Evolutionary conservation across 176 grass and related monocot species (phyloP), one percentile per base, ranked within the genome.

Genomic region (Pontederia crassipes): DNA sequence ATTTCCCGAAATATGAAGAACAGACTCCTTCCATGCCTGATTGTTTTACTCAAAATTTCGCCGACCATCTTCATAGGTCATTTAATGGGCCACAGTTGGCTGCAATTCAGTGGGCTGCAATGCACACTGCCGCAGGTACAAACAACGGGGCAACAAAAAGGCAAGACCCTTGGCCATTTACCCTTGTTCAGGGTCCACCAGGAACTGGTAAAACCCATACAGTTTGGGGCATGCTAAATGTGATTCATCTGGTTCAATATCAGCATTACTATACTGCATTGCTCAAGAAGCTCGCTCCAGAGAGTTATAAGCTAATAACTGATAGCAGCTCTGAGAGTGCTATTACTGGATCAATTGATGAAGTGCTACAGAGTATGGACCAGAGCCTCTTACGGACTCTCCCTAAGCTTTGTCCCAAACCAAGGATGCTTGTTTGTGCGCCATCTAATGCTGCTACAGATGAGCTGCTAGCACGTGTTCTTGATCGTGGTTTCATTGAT

Each of bases 241-340:
- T 98, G 65, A 98, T 98, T 55, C 94, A 98, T 86, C 82, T 98
- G 67, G 94, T 98, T 54, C 93, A 98, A 74, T 98, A 98, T 88
- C 93, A 98, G 80, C 88, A 98, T 77, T 98, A 98, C 55, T 98
- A 98, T 56, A 81, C 81, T 48, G 88, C 94, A 65, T 66, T 98
- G 59, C 81, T 98, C 12, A 93, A 98, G 71, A 98, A 98, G 61
- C 94, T 98, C 61, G 84, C 94, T 71, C 94, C 94, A 54, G 94
- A 93, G 66, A 98, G 94, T 79, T 98, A 93, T 74, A 98, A 93
- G 75, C 87, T 92, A 81, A 64, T 72, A 56, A 83, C 63, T 74
- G 80, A 80, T 68, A 73, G 46, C 54, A 92, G 49, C 28, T 80
- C 67, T 12, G 94, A 88, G 63, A 9, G n/a, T 82, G 58, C 78